phyloP scores from a whole-genome alignment of 768 basidiomycete genomes.

The Mycena vulgaris region DNA sequence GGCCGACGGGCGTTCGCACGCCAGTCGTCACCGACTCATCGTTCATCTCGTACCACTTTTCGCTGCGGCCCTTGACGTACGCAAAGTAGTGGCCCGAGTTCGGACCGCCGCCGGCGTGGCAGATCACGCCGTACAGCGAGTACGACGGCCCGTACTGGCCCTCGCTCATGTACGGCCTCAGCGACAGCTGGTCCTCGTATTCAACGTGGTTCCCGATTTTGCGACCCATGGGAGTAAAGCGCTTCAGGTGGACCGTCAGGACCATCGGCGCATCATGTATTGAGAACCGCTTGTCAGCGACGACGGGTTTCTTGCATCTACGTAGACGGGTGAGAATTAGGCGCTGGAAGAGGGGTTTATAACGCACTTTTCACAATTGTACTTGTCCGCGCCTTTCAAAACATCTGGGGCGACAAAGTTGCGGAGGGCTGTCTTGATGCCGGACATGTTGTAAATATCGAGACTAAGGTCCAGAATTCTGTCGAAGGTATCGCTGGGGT shows the following conservation, averaged over 20 bases:
- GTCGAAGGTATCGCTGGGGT: slow-evolving; percentile 98
- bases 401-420: slow-evolving; percentile 88
- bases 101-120: slow-evolving; percentile 92
- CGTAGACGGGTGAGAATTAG: background rate
- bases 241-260: slow-evolving; percentile 94
- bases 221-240: slow-evolving; percentile 91
- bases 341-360: background rate
- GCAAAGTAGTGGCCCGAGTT: slow-evolving; percentile 98
- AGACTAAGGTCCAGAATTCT: slow-evolving; percentile 94
- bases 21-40: slow-evolving; percentile 79
- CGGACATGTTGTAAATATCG: slow-evolving; percentile 79
- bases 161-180: slow-evolving; percentile 88
- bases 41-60: slow-evolving; percentile 94
- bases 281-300: slow-evolving; percentile 92
- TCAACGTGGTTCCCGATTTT: slow-evolving; percentile 85
- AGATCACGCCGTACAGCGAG: slow-evolving; percentile 92
- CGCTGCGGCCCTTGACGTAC: slow-evolving; percentile 78
- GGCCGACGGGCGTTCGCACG: slow-evolving; percentile 63
- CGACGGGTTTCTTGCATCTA: slow-evolving; percentile 94
- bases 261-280: slow-evolving; percentile 90
- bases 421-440: slow-evolving; percentile 79
- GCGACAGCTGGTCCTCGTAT: slow-evolving; percentile 83
- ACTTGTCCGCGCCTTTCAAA: slow-evolving; percentile 93
- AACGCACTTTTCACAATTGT: slow-evolving; percentile 97
- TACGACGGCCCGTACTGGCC: slow-evolving; percentile 84